Evolutionary conservation across 257 asterid genomes (phyloP).

Genomic region (Ligustrum vulgare): DNA sequence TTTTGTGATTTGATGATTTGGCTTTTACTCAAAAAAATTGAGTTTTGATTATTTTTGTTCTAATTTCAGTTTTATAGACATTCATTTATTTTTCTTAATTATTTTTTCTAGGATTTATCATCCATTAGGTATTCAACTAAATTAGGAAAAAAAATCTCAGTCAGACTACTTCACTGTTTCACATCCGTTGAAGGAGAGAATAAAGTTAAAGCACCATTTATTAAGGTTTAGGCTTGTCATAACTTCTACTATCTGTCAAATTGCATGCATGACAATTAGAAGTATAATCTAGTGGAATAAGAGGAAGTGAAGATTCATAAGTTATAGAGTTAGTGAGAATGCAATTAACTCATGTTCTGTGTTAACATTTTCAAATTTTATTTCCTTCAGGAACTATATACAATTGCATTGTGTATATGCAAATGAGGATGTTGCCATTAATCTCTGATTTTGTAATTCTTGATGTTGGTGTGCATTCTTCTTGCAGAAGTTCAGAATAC

Average conservation of each 20-base stretch:
- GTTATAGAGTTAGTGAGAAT: no score
- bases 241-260: no score
- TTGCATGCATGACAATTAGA: no score
- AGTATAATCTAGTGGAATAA: no score
- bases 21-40: slow-evolving; percentile 16
- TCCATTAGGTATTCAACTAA: not conserved
- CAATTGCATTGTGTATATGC: not conserved
- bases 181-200: not conserved
- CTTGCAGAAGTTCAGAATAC: no score
- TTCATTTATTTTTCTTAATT: not conserved
- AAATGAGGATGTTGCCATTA: not conserved
- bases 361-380: no score
- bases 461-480: slow-evolving; percentile 2
- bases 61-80: not conserved
- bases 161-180: not conserved
- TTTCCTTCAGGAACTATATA: not conserved
- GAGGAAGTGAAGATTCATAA: no score
- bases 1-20: slow-evolving; percentile 27
- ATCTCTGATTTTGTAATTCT: not conserved
- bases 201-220: no score
- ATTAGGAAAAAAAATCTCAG: not conserved
- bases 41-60: slow-evolving; percentile 17
- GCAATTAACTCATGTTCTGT: no score
- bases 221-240: no score
- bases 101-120: not conserved